phyloP scores from a whole-genome alignment of 371 early-diverging fungal species.

The Mucor indicus region DNA sequence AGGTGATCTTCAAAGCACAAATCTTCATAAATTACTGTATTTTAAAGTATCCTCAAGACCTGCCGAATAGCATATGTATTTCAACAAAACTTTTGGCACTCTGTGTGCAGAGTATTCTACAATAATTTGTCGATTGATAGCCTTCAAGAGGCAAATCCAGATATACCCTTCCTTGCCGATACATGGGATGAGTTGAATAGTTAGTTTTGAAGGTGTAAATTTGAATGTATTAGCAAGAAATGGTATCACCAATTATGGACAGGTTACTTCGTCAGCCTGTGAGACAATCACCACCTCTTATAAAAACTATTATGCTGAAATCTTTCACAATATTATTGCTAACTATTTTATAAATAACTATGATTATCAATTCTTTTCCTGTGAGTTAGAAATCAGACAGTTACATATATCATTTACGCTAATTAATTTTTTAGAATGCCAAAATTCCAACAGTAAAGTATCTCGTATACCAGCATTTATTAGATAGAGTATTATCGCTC shows the following conservation, averaged over 20 bases:
- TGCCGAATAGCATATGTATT: not conserved
- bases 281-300: not conserved
- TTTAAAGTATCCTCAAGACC: too few relatives aligned
- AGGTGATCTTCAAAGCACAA: too few relatives aligned
- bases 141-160: not conserved
- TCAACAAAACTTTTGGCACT: conserved; percentile 1
- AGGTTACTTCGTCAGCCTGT: not conserved
- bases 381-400: too few relatives aligned
- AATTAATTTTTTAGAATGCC: too few relatives aligned
- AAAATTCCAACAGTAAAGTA: too few relatives aligned
- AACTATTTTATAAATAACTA: not conserved
- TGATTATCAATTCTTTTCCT: too few relatives aligned
- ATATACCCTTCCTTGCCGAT: not conserved
- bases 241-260: not conserved
- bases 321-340: not conserved
- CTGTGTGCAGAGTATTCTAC: not conserved
- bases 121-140: not conserved
- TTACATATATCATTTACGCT: too few relatives aligned
- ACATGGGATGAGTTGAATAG: not conserved
- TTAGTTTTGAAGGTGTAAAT: not conserved
- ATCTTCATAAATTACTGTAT: too few relatives aligned
- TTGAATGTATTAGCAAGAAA: not conserved
- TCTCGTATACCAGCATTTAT: too few relatives aligned
- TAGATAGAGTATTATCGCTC: too few relatives aligned
- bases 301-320: not conserved